A percentile compares a stretch with the other conserved stretches of the same genome.
These are phyloP conservation scores for Stephania yunnanensis DNA, from an alignment of 164 flowering plant genomes.

Conservation along the genomic window DNA sequence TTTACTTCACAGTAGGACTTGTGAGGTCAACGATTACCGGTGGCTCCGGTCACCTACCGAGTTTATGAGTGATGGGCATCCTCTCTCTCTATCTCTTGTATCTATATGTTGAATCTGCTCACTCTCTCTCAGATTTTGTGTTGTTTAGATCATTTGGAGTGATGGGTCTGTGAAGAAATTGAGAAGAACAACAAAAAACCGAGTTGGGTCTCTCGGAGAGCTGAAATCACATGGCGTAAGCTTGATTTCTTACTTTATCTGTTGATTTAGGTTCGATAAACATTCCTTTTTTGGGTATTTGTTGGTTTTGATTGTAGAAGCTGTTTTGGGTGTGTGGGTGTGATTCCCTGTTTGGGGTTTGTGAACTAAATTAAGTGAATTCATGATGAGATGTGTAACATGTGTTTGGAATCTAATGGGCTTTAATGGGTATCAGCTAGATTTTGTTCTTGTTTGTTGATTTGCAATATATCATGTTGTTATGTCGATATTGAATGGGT, in stretches of 20 bases:
- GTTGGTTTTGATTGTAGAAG: background rate
- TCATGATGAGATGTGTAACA: background rate
- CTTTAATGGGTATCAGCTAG: background rate
- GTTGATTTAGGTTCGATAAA: background rate
- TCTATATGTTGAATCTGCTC: background rate
- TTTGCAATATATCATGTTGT: background rate
- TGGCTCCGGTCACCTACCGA: slow-evolving; percentile 3
- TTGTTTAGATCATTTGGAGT: background rate
- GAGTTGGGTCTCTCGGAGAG: background rate
- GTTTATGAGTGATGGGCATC: background rate
- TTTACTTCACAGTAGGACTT: background rate
- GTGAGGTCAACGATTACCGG: background rate
- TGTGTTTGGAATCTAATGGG: background rate
- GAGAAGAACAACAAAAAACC: background rate
- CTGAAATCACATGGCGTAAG: background rate
- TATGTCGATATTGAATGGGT: background rate
- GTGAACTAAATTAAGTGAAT: background rate
- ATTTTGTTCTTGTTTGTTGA: background rate
- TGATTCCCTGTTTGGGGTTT: background rate
- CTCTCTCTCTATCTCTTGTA: background rate
- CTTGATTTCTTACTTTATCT: background rate
- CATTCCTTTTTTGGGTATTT: background rate
- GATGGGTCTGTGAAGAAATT: background rate
- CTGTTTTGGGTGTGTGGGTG: background rate
- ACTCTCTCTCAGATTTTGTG: background rate